Conservation (phyloP, 1,284 basidiomycete genomes). For the Ceratobasidium sp. region DNA sequence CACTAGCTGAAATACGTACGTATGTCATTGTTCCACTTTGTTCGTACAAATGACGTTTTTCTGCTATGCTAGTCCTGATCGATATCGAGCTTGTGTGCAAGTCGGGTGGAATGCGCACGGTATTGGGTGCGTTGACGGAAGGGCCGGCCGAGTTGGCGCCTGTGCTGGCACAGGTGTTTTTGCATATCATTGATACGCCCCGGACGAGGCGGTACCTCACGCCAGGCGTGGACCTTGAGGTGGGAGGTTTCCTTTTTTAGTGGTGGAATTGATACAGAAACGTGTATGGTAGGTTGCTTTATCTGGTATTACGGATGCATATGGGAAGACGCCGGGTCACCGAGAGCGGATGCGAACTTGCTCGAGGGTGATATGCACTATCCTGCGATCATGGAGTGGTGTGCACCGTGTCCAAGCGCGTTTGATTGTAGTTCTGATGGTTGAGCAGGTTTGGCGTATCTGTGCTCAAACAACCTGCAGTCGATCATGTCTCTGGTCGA, state of each 20-base stretch:
- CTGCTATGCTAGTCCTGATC: conserved; percentile 68
- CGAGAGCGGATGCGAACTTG: conserved; percentile 81
- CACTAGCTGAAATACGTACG: conserved; percentile 87
- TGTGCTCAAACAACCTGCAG: conserved; percentile 88
- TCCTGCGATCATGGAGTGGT: conserved; percentile 96
- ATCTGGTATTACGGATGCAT: conserved; percentile 89
- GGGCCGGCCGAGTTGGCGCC: conserved; percentile 87
- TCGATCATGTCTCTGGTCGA: conserved; percentile 88
- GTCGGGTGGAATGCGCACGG: conserved; percentile 87
- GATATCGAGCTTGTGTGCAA: conserved; percentile 86
- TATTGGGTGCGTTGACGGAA: conserved; percentile 88
- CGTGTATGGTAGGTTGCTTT: conserved; percentile 72
- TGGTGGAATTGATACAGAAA: conserved; percentile 47
- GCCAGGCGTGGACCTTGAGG: conserved; percentile 91
- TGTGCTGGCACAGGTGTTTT: conserved; percentile 84
- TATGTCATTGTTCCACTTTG: not conserved
- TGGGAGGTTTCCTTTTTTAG: conserved; percentile 55
- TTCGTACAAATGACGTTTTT: not conserved
- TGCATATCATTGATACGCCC: conserved; percentile 89
- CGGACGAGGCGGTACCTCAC: conserved; percentile 81
- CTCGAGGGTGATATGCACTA: conserved; percentile 80
- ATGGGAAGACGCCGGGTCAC: conserved; percentile 82
- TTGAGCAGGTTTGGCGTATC: conserved; percentile 84
- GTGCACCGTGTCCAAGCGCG: conserved; percentile 52
- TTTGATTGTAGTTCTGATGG: conserved; percentile 10